Conservation (phyloP, 192 early-diverging fungal genomes). For the Linnemannia elongata region DNA sequence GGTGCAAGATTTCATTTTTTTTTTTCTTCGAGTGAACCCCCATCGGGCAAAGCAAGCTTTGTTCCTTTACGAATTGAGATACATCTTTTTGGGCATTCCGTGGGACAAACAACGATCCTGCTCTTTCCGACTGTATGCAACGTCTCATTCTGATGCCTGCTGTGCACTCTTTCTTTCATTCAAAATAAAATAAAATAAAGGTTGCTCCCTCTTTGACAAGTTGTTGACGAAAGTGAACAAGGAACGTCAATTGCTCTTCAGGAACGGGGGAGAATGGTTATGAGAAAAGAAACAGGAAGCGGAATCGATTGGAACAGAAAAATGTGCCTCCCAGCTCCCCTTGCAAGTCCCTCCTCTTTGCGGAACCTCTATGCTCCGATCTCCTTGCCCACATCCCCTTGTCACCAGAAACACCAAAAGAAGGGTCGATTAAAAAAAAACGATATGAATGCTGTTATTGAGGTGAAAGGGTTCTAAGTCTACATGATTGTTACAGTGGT, state of each 20-base stretch:
- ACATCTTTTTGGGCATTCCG: no score
- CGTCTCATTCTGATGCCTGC: not conserved
- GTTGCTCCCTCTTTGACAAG: not conserved
- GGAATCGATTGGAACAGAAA: not conserved
- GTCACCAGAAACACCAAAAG: not conserved
- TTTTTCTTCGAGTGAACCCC: not conserved
- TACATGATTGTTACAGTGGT: slow-evolving; percentile 28
- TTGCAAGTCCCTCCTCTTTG: not conserved
- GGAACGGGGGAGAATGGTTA: not conserved
- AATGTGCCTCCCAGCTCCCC: not conserved
- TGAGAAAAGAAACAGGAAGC: not conserved
- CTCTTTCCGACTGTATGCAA: not conserved
- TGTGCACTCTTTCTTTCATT: not conserved
- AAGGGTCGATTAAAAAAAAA: not conserved
- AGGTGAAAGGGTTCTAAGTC: slow-evolving; percentile 15
- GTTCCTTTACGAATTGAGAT: not conserved
- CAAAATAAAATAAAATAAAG: no score
- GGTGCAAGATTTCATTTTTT: not conserved
- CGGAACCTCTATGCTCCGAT: not conserved
- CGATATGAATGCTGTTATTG: slow-evolving; percentile 9
- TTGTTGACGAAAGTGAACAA: not conserved
- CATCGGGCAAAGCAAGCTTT: not conserved
- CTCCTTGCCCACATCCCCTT: not conserved
- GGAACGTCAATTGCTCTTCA: not conserved
- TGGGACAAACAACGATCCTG: not conserved